Evolutionary conservation across 2,329 filamentous ascomycete species (phyloP).

Genomic region (Neopestalotiopsis clavispora): DNA sequence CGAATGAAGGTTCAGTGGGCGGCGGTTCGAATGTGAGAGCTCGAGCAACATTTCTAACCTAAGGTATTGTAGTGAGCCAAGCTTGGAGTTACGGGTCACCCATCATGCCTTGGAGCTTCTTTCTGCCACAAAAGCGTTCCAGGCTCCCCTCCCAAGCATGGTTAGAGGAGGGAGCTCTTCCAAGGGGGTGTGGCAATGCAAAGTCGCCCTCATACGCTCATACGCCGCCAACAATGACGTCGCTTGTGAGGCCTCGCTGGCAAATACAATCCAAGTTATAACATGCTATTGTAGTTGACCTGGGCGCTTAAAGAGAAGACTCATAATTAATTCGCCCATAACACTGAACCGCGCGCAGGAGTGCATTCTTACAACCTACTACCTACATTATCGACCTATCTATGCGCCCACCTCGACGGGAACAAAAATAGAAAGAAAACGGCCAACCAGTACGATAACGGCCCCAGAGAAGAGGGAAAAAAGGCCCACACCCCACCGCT

Average conservation of each 20-base stretch:
- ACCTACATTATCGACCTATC: neutral
- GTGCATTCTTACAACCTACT: neutral
- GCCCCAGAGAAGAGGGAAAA: neutral
- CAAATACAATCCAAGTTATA: neutral
- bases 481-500: neutral
- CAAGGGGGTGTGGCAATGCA: constrained; percentile 22
- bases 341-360: neutral
- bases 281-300: neutral
- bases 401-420: neutral
- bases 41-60: too few relatives aligned
- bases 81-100: neutral
- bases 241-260: constrained; percentile 31
- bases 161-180: neutral
- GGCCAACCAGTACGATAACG: neutral
- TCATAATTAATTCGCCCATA: constrained; percentile 1
- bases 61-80: neutral
- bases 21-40: neutral
- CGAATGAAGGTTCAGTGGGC: neutral
- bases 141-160: neutral
- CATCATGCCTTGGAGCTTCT: neutral
- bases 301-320: neutral
- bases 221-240: constrained; percentile 33
- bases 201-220: constrained; percentile 18
- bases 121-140: constrained; percentile 1
- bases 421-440: constrained; percentile 2